Evolutionary conservation across 805 yeast species (phyloP).

Genomic region (Cyberlindnera japonica): DNA sequence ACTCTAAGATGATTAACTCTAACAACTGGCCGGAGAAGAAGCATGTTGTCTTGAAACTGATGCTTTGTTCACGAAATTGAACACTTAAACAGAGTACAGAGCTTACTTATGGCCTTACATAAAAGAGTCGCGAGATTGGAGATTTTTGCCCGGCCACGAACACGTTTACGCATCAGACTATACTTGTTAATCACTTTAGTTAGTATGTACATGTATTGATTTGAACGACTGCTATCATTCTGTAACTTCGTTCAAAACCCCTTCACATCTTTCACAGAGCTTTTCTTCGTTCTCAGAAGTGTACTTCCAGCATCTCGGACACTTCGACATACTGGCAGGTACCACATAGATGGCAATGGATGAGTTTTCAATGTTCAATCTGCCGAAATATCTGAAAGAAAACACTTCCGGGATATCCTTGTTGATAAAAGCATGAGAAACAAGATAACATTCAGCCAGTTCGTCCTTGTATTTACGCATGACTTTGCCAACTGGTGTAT

Average conservation of each 20-base stretch:
- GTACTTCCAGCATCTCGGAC: conserved; percentile 95
- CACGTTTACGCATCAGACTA: too few species aligned
- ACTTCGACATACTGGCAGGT: conserved; percentile 51
- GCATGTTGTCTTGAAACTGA: too few species aligned
- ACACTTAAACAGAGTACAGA: too few species aligned
- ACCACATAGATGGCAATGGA: conserved; percentile 35
- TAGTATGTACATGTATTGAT: neutral
- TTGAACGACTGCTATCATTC: neutral
- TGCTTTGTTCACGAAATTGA: too few species aligned
- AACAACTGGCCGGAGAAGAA: too few species aligned
- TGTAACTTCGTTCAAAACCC: conserved; percentile 22
- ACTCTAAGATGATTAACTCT: too few species aligned
- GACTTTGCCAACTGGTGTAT: conserved; percentile 10
- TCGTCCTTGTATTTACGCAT: conserved; percentile 32
- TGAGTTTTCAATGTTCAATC: conserved; percentile 29
- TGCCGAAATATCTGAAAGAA: conserved; percentile 29
- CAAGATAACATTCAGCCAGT: conserved; percentile 56
- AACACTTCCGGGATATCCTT: conserved; percentile 12
- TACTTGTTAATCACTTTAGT: too few species aligned
- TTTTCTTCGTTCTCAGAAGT: conserved; percentile 46
- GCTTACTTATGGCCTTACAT: too few species aligned
- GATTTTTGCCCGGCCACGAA: too few species aligned
- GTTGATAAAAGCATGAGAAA: conserved; percentile 51
- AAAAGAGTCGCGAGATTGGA: too few species aligned
- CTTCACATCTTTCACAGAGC: conserved; percentile 66